A percentile compares a stretch with the other conserved stretches of the same genome.
Evolutionary conservation across 306 rosid species (phyloP).

Genomic region (Cucumis hystrix): DNA sequence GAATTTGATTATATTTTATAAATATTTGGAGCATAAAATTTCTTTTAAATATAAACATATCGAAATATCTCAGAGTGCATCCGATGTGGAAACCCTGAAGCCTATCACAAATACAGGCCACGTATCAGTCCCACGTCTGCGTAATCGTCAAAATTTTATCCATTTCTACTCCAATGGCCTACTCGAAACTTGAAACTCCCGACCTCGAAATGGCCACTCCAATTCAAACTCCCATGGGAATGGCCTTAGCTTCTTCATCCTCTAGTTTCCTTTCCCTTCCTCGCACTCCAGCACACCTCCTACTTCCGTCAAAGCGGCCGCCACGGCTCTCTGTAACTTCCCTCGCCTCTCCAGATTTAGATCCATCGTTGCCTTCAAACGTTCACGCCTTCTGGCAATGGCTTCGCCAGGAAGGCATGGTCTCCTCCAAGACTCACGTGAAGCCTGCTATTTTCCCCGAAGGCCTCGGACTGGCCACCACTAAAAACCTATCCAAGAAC

Average conservation of each 20-base stretch:
- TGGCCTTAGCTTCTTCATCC: background rate
- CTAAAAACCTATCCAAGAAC: constrained; percentile 47
- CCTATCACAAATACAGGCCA: background rate
- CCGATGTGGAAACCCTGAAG: no score
- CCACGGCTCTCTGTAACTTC: constrained; percentile 19
- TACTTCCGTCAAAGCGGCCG: background rate
- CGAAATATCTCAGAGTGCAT: no score
- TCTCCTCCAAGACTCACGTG: constrained; percentile 61
- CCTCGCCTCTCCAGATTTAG: constrained; percentile 30
- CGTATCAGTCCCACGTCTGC: background rate
- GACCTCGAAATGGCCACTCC: background rate
- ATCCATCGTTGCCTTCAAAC: constrained; percentile 40
- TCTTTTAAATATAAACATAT: no score
- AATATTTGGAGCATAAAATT: no score
- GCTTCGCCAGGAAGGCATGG: constrained; percentile 68
- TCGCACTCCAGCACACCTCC: background rate
- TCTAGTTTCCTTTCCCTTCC: background rate
- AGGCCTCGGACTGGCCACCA: constrained; percentile 68
- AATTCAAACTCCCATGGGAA: background rate
- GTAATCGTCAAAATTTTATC: background rate
- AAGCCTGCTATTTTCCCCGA: constrained; percentile 60
- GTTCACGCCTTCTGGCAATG: constrained; percentile 78
- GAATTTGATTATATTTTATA: no score
- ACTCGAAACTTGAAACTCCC: background rate
- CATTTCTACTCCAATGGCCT: background rate